A percentile compares a stretch with the other conserved stretches of the same genome.
Evolutionary conservation across 768 basidiomycete genomes (phyloP).

Genomic region (Tremella mesenterica): DNA sequence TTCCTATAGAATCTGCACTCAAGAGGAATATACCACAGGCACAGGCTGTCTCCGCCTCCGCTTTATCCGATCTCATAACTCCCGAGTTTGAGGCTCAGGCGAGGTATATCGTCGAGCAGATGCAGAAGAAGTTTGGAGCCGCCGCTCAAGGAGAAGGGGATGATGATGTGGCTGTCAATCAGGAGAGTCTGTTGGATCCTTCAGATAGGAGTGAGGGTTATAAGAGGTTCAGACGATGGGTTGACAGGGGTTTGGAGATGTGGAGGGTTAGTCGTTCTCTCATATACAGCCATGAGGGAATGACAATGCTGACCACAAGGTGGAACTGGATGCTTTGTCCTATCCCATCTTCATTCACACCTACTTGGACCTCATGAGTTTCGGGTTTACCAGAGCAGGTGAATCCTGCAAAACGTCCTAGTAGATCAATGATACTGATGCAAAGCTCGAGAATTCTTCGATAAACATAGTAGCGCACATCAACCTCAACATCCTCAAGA

Average conservation of each 20-base stretch:
- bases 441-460: slow-evolving; percentile 66
- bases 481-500: slow-evolving; percentile 58
- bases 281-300: not conserved
- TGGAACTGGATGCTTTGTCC: slow-evolving; percentile 83
- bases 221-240: slow-evolving; percentile 39
- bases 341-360: slow-evolving; percentile 97
- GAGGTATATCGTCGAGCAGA: slow-evolving; percentile 37
- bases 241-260: slow-evolving; percentile 42
- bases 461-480: slow-evolving; percentile 61
- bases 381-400: slow-evolving; percentile 86
- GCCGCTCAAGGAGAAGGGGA: slow-evolving; percentile 5
- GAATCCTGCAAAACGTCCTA: slow-evolving; percentile 42
- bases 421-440: slow-evolving; percentile 5
- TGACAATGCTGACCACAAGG: slow-evolving; percentile 49
- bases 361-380: slow-evolving; percentile 85
- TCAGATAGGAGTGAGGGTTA: slow-evolving; percentile 43
- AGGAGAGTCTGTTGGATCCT: slow-evolving; percentile 35
- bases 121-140: slow-evolving; percentile 32
- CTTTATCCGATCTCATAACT: slow-evolving; percentile 33
- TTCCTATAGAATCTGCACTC: slow-evolving; percentile 31
- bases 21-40: slow-evolving; percentile 44
- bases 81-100: slow-evolving; percentile 44
- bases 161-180: slow-evolving; percentile 13
- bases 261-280: slow-evolving; percentile 40
- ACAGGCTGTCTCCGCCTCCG: slow-evolving; percentile 33